These are phyloP conservation scores for Chlamydomonas reinhardtii DNA, from an alignment of 163 green algal genomes.

Conservation along the genomic window DNA sequence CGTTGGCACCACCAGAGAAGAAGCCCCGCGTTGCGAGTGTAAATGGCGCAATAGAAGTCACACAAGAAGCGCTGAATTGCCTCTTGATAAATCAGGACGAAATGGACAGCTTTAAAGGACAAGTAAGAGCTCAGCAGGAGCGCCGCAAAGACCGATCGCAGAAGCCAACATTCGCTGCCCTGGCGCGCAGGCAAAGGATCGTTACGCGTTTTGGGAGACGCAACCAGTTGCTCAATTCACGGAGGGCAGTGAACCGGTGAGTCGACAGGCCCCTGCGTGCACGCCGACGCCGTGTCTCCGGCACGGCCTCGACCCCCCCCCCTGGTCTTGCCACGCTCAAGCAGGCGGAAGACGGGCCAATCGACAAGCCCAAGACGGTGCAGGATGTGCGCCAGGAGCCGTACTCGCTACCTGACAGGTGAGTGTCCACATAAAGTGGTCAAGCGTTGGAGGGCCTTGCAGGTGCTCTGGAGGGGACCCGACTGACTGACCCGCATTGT, in stretches of 20 bases:
- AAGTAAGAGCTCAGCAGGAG: too few species aligned
- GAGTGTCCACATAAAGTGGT: neutral
- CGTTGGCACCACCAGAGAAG: too few species aligned
- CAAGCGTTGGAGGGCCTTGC: neutral
- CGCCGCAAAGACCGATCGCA: too few species aligned
- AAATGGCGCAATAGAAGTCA: too few species aligned
- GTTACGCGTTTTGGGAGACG: slow-evolving; percentile 97
- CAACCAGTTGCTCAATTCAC: slow-evolving; percentile 96
- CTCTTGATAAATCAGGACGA: too few species aligned
- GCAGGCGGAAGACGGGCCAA: slow-evolving; percentile 85
- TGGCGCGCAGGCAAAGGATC: slow-evolving; percentile 64
- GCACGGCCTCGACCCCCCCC: too few species aligned
- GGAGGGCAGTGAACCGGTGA: slow-evolving; percentile 47
- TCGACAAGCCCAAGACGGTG: slow-evolving; percentile 88
- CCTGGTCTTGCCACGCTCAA: neutral
- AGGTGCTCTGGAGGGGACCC: neutral
- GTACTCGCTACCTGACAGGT: slow-evolving; percentile 85
- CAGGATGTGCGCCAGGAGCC: slow-evolving; percentile 88
- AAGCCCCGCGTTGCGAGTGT: too few species aligned
- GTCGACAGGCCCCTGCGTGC: neutral
- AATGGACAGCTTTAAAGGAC: too few species aligned
- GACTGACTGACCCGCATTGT: neutral
- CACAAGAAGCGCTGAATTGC: too few species aligned
- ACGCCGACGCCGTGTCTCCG: too few species aligned
- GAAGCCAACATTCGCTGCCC: too few species aligned